These are phyloP conservation scores for Aspergillus indologenus DNA, from an alignment of 495 filamentous ascomycete genomes.

Conservation along the genomic window DNA sequence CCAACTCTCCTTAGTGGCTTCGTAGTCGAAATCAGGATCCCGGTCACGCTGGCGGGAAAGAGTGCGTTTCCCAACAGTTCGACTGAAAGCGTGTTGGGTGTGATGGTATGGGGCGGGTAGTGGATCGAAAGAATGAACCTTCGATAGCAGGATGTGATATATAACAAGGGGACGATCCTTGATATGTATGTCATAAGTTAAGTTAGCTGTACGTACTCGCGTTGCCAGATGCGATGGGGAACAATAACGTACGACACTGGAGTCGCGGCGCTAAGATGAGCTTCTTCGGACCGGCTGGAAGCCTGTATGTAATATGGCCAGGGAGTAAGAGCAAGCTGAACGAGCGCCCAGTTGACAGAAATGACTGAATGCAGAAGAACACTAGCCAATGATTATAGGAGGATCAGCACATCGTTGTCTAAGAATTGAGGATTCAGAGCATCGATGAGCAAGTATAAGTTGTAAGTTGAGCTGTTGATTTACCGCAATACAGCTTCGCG, in stretches of 20 bases:
- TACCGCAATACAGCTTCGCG: not conserved
- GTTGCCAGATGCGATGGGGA: not conserved
- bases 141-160: not conserved
- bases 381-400: no score
- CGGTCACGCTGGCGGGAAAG: not conserved
- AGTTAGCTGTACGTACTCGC: not conserved
- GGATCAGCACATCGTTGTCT: no score
- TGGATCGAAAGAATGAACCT: not conserved
- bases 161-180: not conserved
- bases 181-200: constrained; percentile 6
- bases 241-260: not conserved
- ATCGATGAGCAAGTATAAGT: no score
- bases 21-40: not conserved
- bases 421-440: no score
- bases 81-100: not conserved
- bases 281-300: not conserved
- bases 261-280: not conserved
- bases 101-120: not conserved
- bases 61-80: constrained; percentile 1
- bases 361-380: not conserved
- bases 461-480: no score
- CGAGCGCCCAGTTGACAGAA: not conserved
- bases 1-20: not conserved
- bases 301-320: not conserved
- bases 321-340: not conserved